These are phyloP conservation scores for Sugiyamaella floridensis DNA, from an alignment of 805 yeast species.

Conservation along the genomic window DNA sequence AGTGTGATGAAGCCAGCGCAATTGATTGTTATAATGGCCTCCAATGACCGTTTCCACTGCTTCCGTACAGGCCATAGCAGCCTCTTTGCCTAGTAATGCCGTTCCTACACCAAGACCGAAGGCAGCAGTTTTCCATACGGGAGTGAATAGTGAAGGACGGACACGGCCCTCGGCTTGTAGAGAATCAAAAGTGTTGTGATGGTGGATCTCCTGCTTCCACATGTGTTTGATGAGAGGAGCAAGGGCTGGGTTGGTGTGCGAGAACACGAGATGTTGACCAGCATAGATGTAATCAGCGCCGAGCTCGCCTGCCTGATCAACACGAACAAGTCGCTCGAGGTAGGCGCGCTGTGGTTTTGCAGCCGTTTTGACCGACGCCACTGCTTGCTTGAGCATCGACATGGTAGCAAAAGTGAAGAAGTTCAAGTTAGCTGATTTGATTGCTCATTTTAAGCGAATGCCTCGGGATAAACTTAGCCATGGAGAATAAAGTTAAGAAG, in stretches of 20 bases:
- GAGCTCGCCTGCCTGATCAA: constrained; percentile 96
- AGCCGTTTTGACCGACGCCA: constrained; percentile 14
- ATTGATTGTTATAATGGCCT: constrained; percentile 85
- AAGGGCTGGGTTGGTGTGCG: constrained; percentile 62
- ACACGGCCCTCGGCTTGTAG: constrained; percentile 73
- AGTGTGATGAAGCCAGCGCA: constrained; percentile 66
- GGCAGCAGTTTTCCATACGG: constrained; percentile 91
- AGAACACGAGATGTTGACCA: constrained; percentile 78
- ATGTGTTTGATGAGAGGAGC: constrained; percentile 80
- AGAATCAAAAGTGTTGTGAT: constrained; percentile 75
- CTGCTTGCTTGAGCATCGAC: constrained; percentile 23
- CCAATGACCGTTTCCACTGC: constrained; percentile 99
- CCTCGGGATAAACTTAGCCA: too few relatives aligned
- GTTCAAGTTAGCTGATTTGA: background rate
- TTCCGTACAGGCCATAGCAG: constrained; percentile 99
- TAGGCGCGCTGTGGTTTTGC: constrained; percentile 18
- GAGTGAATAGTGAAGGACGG: constrained; percentile 86
- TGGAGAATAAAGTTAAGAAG: too few relatives aligned
- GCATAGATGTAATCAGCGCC: constrained; percentile 92
- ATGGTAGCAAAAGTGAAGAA: background rate
- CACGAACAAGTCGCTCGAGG: constrained; percentile 48
- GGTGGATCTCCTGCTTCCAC: constrained; percentile 98
- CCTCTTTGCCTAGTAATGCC: constrained; percentile 82
- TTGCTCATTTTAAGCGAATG: too few relatives aligned
- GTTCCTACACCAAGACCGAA: constrained; percentile 79